Evolutionary conservation across 208 protist genomes (phyloP), one percentile per base, ranked within the genome.

Genomic region (Angomonas ambiguus): DNA sequence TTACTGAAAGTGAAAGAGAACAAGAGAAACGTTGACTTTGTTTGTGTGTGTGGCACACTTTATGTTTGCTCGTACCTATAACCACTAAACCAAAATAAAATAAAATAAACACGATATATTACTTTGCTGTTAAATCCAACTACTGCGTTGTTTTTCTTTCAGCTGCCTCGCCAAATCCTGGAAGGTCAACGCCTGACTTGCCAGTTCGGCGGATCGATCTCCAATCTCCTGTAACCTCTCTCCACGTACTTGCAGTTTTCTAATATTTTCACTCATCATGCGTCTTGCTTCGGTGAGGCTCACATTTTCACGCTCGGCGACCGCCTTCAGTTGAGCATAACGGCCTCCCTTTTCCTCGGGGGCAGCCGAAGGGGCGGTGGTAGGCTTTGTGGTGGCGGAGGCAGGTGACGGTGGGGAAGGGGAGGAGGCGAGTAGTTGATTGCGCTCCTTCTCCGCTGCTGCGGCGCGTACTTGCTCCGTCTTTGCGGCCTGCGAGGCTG

Each of bases 261-360:
- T 69, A 13, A 85, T 65, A 55, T 91, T 91, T 63, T 94, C 85
- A 49, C 76, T 87, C 88, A 94, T 94, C 71, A 90, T 88, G 3
- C 85, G 74, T 11, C 83, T 67, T n/a, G 88, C 88, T 63, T 94
- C 85, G 2, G 72, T 85, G n/a, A 94, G 73, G 27, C 75, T 89
- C 3, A 94, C 77, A 57, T 88, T 87, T 74, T 94, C 80, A 13
- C 85, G 73, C 69, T 85, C 74, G 0, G 88, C 88, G 11, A 85
- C 86, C 0, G 77, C 79, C 76, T 94, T 94, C 18, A 94, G 72
- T 69, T 94, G 83, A 6, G 67, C 77, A 53, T 94, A 94, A 11
- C 84, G 77, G 51, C 80, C 76, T 30, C 77, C 72, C 4, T 71
- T 65, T 13, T 67, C 41, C 30, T 74, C 51, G 16, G 51, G 65